Evolutionary conservation across 2,329 filamentous ascomycete species (phyloP).

Genomic region (Diaporthe vaccinii): DNA sequence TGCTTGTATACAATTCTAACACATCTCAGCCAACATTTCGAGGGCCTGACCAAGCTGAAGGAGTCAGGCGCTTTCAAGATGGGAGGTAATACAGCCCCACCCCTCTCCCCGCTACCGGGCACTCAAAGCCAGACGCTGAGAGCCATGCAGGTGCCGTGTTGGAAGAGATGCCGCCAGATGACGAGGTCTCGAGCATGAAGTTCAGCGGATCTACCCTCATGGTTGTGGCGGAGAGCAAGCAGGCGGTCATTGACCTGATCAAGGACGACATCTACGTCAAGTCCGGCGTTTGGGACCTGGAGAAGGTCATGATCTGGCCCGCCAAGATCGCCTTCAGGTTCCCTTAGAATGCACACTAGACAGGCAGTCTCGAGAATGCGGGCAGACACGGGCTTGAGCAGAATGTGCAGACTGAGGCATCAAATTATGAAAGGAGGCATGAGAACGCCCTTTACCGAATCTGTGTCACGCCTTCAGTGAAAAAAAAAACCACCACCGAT

Average conservation of each 20-base stretch:
- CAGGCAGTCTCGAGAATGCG: background rate
- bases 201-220: conserved; percentile 83
- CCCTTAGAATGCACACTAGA: conserved; percentile 41
- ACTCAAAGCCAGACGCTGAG: conserved; percentile 28
- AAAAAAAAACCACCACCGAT: background rate
- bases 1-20: conserved; percentile 14
- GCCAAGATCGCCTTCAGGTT: conserved; percentile 58
- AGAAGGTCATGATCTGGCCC: conserved; percentile 70
- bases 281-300: conserved; percentile 84
- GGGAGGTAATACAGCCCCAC: conserved; percentile 65
- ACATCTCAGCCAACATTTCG: conserved; percentile 64
- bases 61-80: conserved; percentile 72
- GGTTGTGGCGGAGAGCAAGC: conserved; percentile 73
- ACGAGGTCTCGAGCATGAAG: conserved; percentile 69
- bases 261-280: conserved; percentile 80
- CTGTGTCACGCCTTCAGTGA: background rate
- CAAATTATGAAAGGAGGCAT: background rate
- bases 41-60: conserved; percentile 63
- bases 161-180: conserved; percentile 73
- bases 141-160: conserved; percentile 72
- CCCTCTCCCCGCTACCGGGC: background rate
- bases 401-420: background rate
- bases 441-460: background rate
- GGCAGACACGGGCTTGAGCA: background rate
- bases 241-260: conserved; percentile 77